phyloP scores from a whole-genome alignment of 2,329 filamentous ascomycete species.

The Tetracladium maxilliforme region DNA sequence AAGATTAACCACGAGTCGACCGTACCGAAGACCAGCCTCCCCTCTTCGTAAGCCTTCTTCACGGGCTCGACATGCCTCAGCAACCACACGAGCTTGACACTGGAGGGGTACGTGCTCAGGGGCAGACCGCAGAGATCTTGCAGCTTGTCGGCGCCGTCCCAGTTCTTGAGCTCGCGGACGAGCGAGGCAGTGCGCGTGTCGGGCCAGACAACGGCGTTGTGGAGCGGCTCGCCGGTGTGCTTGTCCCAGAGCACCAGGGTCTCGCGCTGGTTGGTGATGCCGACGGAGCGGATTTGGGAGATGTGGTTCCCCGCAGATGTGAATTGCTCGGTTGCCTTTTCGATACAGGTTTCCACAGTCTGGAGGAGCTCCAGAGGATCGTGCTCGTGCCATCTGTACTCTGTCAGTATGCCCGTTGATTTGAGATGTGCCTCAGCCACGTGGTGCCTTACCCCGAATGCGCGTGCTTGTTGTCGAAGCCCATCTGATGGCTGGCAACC shows the following conservation, averaged over 20 bases:
- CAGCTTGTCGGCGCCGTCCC: constrained; percentile 51
- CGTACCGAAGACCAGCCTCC: constrained; percentile 62
- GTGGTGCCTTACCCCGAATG: constrained; percentile 60
- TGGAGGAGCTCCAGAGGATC: constrained; percentile 60
- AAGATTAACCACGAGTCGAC: constrained; percentile 72
- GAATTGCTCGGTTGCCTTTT: constrained; percentile 56
- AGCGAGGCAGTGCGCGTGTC: constrained; percentile 63
- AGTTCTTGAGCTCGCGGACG: constrained; percentile 56
- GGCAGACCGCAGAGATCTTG: constrained; percentile 59
- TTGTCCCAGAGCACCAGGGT: constrained; percentile 71
- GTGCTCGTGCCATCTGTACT: constrained; percentile 67
- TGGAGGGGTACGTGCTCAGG: constrained; percentile 70
- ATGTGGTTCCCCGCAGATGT: constrained; percentile 50
- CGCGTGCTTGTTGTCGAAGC: constrained; percentile 75
- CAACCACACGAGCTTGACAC: constrained; percentile 66
- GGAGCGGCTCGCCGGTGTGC: constrained; percentile 59
- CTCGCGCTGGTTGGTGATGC: constrained; percentile 75
- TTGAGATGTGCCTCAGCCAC: constrained; percentile 1
- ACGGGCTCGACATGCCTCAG: constrained; percentile 53
- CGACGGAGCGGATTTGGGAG: constrained; percentile 57
- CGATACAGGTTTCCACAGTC: constrained; percentile 63
- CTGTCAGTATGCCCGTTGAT: constrained; percentile 1
- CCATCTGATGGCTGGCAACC: constrained; percentile 71
- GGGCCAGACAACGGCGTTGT: constrained; percentile 77
- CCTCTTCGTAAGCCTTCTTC: constrained; percentile 55